Conservation (phyloP, 2,329 filamentous ascomycete genomes). For the Daldinia sp. region DNA sequence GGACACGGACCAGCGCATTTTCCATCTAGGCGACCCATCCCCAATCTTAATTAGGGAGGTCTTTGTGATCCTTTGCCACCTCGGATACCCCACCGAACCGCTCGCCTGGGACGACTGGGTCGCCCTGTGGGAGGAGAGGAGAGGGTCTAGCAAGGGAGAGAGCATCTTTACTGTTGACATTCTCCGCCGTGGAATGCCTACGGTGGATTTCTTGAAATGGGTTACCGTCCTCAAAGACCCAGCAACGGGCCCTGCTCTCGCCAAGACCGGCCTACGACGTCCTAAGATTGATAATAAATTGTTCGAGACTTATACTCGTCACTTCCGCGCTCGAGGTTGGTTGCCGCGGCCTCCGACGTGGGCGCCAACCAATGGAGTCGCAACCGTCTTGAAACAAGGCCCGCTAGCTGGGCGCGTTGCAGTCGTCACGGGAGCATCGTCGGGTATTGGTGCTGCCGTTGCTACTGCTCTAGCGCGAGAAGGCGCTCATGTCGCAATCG, state of each 20-base stretch:
- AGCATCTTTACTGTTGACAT: conserved; percentile 81
- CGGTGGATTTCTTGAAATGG: conserved; percentile 72
- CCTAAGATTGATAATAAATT: conserved; percentile 74
- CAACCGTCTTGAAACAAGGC: conserved; percentile 55
- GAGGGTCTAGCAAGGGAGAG: conserved; percentile 69
- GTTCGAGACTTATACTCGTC: conserved; percentile 80
- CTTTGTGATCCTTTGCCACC: conserved; percentile 68
- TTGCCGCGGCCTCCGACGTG: conserved; percentile 68
- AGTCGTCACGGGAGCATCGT: conserved; percentile 81
- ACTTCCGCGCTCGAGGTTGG: conserved; percentile 85
- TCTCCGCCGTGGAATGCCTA: conserved; percentile 82
- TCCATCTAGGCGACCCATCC: conserved; percentile 77
- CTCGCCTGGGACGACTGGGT: conserved; percentile 79
- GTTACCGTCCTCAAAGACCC: conserved; percentile 79
- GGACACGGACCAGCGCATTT: conserved; percentile 69
- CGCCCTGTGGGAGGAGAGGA: conserved; percentile 74
- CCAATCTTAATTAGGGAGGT: conserved; percentile 72
- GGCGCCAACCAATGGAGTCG: conserved; percentile 42
- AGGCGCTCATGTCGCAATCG: conserved; percentile 76
- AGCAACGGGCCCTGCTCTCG: conserved; percentile 68
- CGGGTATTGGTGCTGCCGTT: conserved; percentile 80
- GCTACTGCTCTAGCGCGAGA: conserved; percentile 73
- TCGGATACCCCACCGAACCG: conserved; percentile 75
- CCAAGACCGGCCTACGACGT: conserved; percentile 62
- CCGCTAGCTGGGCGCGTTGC: conserved; percentile 74